Percentiles rank a stretch among this genome's conserved stretches.
phyloP scores from a whole-genome alignment of 192 early-diverging fungal genomes.

The Coemansia sp. region DNA sequence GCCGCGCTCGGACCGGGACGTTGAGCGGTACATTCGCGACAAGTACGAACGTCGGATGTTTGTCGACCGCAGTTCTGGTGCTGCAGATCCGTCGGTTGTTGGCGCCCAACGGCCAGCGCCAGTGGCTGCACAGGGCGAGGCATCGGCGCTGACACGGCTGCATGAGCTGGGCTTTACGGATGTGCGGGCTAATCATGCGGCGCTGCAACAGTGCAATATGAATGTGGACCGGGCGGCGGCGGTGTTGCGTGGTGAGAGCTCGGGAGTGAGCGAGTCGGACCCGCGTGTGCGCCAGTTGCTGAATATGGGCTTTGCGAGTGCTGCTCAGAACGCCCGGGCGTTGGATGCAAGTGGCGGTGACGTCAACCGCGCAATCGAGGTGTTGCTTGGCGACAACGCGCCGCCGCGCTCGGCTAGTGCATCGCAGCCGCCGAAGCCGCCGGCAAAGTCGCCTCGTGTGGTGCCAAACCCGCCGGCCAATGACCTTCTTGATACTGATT shows the following conservation, averaged over 20 bases:
- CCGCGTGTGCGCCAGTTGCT: constrained; percentile 62
- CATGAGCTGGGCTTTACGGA: constrained; percentile 86
- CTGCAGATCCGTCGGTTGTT: constrained; percentile 33
- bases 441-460: constrained; percentile 1
- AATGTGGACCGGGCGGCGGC: constrained; percentile 73
- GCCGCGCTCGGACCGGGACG: constrained; percentile 70
- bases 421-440: constrained; percentile 2
- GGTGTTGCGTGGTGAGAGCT: constrained; percentile 58
- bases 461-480: constrained; percentile 8
- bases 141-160: constrained; percentile 48
- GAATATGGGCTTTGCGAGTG: constrained; percentile 75
- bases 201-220: constrained; percentile 69
- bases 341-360: constrained; percentile 72
- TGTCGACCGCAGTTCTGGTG: constrained; percentile 51
- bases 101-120: constrained; percentile 6
- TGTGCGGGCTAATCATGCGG: constrained; percentile 61
- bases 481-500: constrained; percentile 29
- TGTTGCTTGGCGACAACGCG: constrained; percentile 50
- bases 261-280: constrained; percentile 22
- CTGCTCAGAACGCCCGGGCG: constrained; percentile 63
- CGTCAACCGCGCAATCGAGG: constrained; percentile 69
- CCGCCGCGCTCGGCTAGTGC: constrained; percentile 21
- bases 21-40: constrained; percentile 86
- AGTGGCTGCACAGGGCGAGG: constrained; percentile 18
- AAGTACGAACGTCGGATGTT: constrained; percentile 83